Conservation (phyloP, 2,329 filamentous ascomycete genomes). For the Clarireedia homoeocarpa region DNA sequence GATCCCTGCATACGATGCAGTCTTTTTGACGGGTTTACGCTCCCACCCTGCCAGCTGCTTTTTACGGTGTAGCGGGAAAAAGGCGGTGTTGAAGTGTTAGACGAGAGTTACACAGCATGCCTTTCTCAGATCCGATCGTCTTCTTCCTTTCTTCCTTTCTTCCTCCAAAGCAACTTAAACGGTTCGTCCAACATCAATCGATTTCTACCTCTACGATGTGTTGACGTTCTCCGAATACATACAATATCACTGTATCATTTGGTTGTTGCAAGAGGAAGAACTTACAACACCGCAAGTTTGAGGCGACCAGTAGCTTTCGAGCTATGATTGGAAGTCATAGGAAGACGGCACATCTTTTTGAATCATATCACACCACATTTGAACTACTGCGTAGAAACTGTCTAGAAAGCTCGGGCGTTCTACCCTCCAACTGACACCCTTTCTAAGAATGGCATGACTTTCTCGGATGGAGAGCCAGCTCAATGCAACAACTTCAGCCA, state of each 20-base stretch:
- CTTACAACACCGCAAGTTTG: conserved; percentile 29
- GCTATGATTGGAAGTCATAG: conserved; percentile 31
- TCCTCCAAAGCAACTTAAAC: conserved; percentile 23
- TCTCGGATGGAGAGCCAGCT: too few relatives aligned
- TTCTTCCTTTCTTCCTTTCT: not conserved
- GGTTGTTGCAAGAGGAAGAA: conserved; percentile 28
- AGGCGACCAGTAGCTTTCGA: conserved; percentile 29
- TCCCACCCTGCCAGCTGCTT: not conserved
- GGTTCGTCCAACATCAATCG: conserved; percentile 25
- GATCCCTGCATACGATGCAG: too few relatives aligned
- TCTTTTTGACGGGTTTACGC: not conserved
- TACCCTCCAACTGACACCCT: not conserved
- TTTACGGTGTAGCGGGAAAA: not conserved
- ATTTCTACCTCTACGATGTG: conserved; percentile 20
- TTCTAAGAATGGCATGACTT: too few relatives aligned
- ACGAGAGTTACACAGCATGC: not conserved
- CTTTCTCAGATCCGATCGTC: not conserved
- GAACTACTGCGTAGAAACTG: not conserved
- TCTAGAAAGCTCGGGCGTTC: not conserved
- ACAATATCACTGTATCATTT: conserved; percentile 8
- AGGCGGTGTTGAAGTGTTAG: not conserved
- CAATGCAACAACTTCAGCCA: too few relatives aligned
- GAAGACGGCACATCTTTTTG: conserved; percentile 25
- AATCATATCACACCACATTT: not conserved
- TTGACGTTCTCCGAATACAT: conserved; percentile 24